phyloP scores from a whole-genome alignment of 1,284 basidiomycete genomes.

The Ganoderma sinense region DNA sequence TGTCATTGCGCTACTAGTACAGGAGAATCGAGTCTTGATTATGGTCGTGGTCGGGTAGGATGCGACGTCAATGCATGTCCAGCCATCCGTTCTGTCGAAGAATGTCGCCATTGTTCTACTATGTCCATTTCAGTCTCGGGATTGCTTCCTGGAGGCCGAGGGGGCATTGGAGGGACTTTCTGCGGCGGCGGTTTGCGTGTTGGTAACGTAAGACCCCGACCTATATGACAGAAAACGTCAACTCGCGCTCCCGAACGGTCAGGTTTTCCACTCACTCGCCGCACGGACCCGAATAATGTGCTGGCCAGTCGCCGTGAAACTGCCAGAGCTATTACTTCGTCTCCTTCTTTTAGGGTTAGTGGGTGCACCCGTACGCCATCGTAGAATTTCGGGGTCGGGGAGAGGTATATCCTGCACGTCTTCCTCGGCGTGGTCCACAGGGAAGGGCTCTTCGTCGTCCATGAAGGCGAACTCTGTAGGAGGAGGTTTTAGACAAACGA shows the following conservation, averaged over 20 bases:
- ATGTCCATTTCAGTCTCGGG: neutral
- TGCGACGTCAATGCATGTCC: neutral
- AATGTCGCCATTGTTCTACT: neutral
- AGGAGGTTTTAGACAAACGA: neutral
- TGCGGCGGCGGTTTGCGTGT: neutral
- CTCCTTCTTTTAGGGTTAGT: too few relatives aligned
- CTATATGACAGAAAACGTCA: neutral
- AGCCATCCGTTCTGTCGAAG: neutral
- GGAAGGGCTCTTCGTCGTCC: neutral
- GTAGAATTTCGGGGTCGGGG: neutral
- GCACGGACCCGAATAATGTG: neutral
- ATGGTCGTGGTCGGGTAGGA: neutral
- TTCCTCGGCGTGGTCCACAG: neutral
- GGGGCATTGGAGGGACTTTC: neutral
- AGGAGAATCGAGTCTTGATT: neutral
- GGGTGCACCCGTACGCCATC: neutral
- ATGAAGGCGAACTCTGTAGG: neutral
- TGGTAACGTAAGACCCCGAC: neutral
- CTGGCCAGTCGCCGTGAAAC: neutral
- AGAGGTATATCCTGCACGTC: conserved; percentile 5
- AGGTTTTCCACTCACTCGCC: neutral
- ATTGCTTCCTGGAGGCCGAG: neutral
- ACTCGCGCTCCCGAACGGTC: too few relatives aligned
- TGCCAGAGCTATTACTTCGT: neutral
- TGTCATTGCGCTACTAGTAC: neutral